These are phyloP conservation scores for Hypoxylon sp. DNA, from an alignment of 2,329 filamentous ascomycete species.

Conservation along the genomic window DNA sequence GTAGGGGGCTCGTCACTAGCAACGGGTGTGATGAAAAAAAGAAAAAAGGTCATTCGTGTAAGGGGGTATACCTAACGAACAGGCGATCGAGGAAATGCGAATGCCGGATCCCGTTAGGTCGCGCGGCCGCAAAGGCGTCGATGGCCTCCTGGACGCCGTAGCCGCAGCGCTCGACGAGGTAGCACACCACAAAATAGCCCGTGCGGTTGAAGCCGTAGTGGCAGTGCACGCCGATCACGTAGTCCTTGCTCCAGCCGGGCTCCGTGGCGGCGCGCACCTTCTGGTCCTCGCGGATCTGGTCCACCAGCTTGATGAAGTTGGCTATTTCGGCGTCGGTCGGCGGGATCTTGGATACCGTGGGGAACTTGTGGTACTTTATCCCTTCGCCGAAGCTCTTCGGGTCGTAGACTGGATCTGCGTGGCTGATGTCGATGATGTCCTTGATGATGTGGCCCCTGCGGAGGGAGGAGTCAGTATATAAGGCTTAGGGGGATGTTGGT, in stretches of 20 bases:
- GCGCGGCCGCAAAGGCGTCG: constrained; percentile 78
- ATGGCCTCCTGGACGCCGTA: constrained; percentile 83
- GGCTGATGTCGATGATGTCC: constrained; percentile 90
- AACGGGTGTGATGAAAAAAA: background rate
- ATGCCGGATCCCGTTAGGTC: constrained; percentile 89
- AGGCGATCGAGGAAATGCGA: constrained; percentile 89
- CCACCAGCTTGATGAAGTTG: constrained; percentile 70
- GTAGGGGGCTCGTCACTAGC: too few relatives aligned
- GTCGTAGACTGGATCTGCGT: constrained; percentile 92
- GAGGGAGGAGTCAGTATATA: constrained; percentile 55
- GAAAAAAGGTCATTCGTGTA: constrained; percentile 10
- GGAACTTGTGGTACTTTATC: constrained; percentile 86
- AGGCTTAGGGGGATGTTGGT: too few relatives aligned
- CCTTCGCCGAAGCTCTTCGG: constrained; percentile 77
- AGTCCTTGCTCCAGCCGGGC: constrained; percentile 58
- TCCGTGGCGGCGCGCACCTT: constrained; percentile 61
- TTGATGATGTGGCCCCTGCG: constrained; percentile 75
- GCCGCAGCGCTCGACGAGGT: constrained; percentile 85
- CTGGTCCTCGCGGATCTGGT: constrained; percentile 71
- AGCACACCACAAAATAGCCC: constrained; percentile 90
- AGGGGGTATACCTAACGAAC: constrained; percentile 78
- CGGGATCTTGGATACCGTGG: constrained; percentile 92
- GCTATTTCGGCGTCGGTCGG: constrained; percentile 71
- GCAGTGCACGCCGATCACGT: constrained; percentile 86
- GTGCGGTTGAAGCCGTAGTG: constrained; percentile 97